A percentile compares a stretch with the other conserved stretches of the same genome.
These are phyloP conservation scores for Amaranthus tricolor DNA, from an alignment of 179 eudicot genomes.

Conservation along the genomic window DNA sequence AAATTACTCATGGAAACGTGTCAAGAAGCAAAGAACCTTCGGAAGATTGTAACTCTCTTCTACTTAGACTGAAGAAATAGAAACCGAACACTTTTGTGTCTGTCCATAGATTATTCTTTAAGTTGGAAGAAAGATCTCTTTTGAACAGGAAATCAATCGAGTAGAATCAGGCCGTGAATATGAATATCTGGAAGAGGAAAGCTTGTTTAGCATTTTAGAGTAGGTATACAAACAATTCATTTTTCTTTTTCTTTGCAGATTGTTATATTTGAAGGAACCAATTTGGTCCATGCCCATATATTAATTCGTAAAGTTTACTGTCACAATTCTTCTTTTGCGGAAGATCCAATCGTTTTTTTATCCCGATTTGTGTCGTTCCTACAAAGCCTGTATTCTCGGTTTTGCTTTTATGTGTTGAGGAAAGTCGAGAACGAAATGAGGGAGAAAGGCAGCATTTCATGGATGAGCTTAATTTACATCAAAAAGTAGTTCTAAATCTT, in stretches of 20 bases:
- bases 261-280: conserved; percentile 23
- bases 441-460: too few species aligned
- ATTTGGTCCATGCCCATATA: conserved; percentile 27
- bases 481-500: too few species aligned
- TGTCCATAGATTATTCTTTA: conserved; percentile 20
- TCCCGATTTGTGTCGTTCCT: neutral
- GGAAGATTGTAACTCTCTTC: conserved; percentile 97
- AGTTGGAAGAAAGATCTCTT: neutral
- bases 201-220: conserved; percentile 24
- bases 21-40: conserved; percentile 93
- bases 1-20: conserved; percentile 96
- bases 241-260: conserved; percentile 12
- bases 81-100: neutral
- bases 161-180: neutral
- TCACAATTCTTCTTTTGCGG: conserved; percentile 8
- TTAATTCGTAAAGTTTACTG: neutral
- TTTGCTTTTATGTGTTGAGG: too few species aligned
- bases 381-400: too few species aligned
- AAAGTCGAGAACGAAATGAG: too few species aligned
- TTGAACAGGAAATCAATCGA: neutral
- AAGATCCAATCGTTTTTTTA: conserved; percentile 1
- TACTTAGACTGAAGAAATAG: conserved; percentile 58
- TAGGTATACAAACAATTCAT: conserved; percentile 6
- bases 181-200: conserved; percentile 4
- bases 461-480: too few species aligned